phyloP scores from a whole-genome alignment of 1,139 yeast species.

The Kodamaea sp. region DNA sequence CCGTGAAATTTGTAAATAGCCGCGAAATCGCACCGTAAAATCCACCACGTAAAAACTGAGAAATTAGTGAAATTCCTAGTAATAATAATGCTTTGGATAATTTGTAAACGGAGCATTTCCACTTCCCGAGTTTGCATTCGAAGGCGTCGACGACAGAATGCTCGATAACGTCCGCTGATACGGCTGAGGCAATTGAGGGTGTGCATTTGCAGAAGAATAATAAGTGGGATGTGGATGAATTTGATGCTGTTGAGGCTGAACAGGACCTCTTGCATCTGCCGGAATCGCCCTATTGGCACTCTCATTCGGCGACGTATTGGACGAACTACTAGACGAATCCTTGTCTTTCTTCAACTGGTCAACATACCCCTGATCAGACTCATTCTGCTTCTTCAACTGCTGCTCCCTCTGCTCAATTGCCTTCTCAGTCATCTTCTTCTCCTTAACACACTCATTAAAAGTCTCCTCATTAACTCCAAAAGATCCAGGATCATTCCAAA shows the following conservation, averaged over 20 bases:
- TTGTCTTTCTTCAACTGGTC: conserved; percentile 13
- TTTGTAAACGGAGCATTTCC: conserved; percentile 8
- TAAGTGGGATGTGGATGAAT: not conserved
- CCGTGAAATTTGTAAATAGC: too few relatives aligned
- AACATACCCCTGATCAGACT: conserved; percentile 13
- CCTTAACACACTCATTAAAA: conserved; percentile 36
- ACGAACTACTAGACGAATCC: conserved; percentile 2
- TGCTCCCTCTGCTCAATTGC: conserved; percentile 28
- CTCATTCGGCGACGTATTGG: conserved; percentile 3
- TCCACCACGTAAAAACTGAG: too few relatives aligned
- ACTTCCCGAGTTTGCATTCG: conserved; percentile 5
- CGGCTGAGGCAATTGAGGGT: conserved; percentile 14
- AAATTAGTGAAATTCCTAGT: too few relatives aligned
- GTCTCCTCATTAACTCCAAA: conserved; percentile 55
- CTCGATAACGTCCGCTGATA: conserved; percentile 7
- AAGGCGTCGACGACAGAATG: not conserved
- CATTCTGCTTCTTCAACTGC: conserved; percentile 13
- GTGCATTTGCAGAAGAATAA: conserved; percentile 7
- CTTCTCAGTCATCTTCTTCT: conserved; percentile 36
- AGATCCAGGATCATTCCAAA: conserved; percentile 52
- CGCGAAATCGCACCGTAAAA: too few relatives aligned
- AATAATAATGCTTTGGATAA: conserved; percentile 16
- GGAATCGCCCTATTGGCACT: not conserved
- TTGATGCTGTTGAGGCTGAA: conserved; percentile 1
- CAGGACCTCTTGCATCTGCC: conserved; percentile 3